Percentiles rank a stretch among this genome's conserved stretches.
phyloP scores from a whole-genome alignment of 352 stramenopile genomes.

The Phytopythium vexans region DNA sequence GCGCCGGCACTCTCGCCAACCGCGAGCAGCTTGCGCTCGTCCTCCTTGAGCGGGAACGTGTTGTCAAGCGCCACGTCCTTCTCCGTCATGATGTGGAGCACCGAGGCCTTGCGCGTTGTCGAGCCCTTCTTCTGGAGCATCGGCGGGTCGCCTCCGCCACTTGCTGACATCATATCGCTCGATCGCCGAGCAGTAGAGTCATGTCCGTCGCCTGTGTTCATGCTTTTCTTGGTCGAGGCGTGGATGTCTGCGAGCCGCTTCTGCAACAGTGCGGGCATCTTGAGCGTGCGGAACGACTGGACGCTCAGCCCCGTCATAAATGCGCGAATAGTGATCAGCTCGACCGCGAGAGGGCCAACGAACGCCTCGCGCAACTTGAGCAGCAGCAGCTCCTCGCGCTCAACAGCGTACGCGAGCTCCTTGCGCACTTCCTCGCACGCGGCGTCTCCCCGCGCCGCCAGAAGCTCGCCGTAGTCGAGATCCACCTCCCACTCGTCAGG shows the following conservation, averaged over 20 bases:
- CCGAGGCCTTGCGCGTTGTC: conserved; percentile 53
- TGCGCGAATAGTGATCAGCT: conserved; percentile 66
- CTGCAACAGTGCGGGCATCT: conserved; percentile 61
- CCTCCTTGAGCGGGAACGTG: conserved; percentile 56
- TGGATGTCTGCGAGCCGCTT: conserved; percentile 75
- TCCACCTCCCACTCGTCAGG: conserved; percentile 87
- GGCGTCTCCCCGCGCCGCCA: conserved; percentile 60
- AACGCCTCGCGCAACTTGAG: conserved; percentile 84
- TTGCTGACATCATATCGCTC: not conserved
- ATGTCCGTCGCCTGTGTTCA: not conserved
- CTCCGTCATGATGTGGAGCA: conserved; percentile 65
- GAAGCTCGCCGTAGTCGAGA: conserved; percentile 75
- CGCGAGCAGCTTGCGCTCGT: conserved; percentile 32
- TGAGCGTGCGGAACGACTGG: conserved; percentile 80
- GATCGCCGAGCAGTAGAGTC: not conserved
- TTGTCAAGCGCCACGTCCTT: conserved; percentile 42
- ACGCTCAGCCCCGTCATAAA: conserved; percentile 68
- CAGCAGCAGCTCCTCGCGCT: conserved; percentile 79
- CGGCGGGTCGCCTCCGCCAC: conserved; percentile 5
- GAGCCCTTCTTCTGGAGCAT: conserved; percentile 13
- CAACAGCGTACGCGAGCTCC: conserved; percentile 76
- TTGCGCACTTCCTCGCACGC: conserved; percentile 87
- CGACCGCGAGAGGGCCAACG: conserved; percentile 66
- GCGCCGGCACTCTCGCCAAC: not conserved
- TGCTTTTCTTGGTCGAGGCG: conserved; percentile 20